These are phyloP conservation scores for Salix viminalis DNA, from an alignment of 345 rosid genomes.

Conservation along the genomic window DNA sequence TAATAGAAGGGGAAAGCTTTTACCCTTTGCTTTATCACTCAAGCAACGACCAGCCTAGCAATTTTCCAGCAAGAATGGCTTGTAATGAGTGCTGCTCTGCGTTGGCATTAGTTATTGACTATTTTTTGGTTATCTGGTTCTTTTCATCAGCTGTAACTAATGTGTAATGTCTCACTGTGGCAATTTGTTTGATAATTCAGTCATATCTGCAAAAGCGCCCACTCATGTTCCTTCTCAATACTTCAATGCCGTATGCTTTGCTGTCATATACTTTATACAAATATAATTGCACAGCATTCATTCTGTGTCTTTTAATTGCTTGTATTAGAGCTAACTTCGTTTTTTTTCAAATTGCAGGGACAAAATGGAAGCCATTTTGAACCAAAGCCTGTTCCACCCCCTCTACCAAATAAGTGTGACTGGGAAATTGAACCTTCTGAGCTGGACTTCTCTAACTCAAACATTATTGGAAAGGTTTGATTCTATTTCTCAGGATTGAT, in stretches of 20 bases:
- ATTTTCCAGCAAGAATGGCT: not conserved
- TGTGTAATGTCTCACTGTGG: no score
- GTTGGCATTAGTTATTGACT: not conserved
- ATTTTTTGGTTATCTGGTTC: not conserved
- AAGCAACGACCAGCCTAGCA: not conserved
- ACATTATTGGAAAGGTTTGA: conserved; percentile 82
- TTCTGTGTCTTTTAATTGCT: conserved; percentile 2
- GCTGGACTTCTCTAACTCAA: conserved; percentile 77
- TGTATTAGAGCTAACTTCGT: conserved; percentile 5
- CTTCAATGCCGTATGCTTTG: not conserved
- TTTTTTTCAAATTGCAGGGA: conserved; percentile 50
- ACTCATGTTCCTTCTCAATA: not conserved
- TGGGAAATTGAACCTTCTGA: conserved; percentile 98
- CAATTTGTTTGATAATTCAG: not conserved
- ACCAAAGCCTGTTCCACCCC: conserved; percentile 92
- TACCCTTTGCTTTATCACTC: not conserved
- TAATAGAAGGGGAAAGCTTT: not conserved
- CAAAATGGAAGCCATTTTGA: conserved; percentile 99
- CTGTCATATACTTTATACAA: not conserved
- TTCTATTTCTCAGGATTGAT: not conserved
- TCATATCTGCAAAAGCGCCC: no score
- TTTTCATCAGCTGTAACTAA: not conserved
- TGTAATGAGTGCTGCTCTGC: not conserved
- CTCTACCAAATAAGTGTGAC: conserved; percentile 93
- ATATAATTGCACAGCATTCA: not conserved